Evolutionary conservation across 495 filamentous ascomycete species (phyloP), one percentile per base, ranked within the genome.

Genomic region (Aspergillus incahuasiensis): DNA sequence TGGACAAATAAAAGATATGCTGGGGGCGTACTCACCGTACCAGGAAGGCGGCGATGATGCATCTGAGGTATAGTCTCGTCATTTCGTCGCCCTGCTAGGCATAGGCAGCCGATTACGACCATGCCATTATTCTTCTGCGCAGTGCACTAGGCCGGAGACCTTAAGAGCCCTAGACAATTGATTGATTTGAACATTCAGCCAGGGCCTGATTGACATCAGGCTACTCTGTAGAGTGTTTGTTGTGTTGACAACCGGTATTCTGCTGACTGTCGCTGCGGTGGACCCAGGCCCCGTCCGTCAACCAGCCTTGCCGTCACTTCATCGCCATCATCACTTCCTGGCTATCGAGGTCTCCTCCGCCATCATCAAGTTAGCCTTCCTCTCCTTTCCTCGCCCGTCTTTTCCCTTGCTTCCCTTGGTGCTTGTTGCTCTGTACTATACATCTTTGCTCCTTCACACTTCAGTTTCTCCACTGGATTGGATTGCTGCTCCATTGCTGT

Each of bases 401-500:
- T 56, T 48, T 48, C 16, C 50, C 48, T 39, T 18, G 16, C 28
- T 55, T 39, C 22, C 19, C 19, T 44, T 24, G n/a, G 16, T 19
- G 22, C 18, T 22, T 22, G 2, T 41, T 43, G 45, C 38, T 43
- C 32, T 38, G 13, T 48, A 20, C 16, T 45, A 24, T 45, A 43
- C 39, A n/a, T 28, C 18, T 30, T 28, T 40, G 13, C 22, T 41
- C 16, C 39, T 52, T 48, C 34, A 22, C 32, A 24, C 39, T 19
- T 25, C 21, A n/a, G 19, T 5, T 51, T 19, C 30, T n/a, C 41
- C 21, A 55, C 54, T 52, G 62, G 58, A 57, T 61, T 64, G 62
- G 58, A 55, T 48, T 46, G 15, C 19, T 46, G 15, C 19, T 43
- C 58, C 46, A 54, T 58, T 54, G 56, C 50, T 19, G 32, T 11